Conservation (phyloP, 1,284 basidiomycete genomes). For the Leccinum angustisporum region DNA sequence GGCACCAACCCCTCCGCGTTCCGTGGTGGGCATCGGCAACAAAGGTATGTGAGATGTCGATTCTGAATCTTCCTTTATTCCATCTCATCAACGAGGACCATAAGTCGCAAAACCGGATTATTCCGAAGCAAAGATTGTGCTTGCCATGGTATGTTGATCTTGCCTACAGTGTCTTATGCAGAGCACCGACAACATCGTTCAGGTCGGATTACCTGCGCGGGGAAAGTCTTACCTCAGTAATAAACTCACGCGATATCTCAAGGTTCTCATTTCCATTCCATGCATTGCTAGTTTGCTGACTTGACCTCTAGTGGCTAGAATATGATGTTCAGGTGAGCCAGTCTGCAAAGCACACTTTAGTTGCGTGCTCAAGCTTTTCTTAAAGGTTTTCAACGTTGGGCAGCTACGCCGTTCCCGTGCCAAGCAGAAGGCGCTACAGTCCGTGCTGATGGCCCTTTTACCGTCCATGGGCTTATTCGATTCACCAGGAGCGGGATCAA, state of each 20-base stretch:
- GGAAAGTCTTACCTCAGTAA: slow-evolving; percentile 87
- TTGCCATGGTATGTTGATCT: slow-evolving; percentile 79
- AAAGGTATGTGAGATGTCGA: slow-evolving; percentile 55
- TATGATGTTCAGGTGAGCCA: slow-evolving; percentile 86
- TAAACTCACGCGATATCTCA: slow-evolving; percentile 80
- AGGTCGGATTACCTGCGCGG: slow-evolving; percentile 81
- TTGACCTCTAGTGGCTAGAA: slow-evolving; percentile 83
- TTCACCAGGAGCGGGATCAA: slow-evolving; percentile 65
- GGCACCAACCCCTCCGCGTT: slow-evolving; percentile 70
- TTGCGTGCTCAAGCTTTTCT: slow-evolving; percentile 7
- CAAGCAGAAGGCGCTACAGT: slow-evolving; percentile 74
- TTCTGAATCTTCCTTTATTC: slow-evolving; percentile 7
- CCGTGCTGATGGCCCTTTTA: slow-evolving; percentile 24
- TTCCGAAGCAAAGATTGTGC: slow-evolving; percentile 96
- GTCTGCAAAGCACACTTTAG: neutral
- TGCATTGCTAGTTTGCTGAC: slow-evolving; percentile 12
- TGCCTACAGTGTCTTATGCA: neutral
- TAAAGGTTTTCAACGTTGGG: slow-evolving; percentile 96
- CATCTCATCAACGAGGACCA: neutral
- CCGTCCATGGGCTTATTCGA: slow-evolving; percentile 5
- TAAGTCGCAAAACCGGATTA: slow-evolving; percentile 95
- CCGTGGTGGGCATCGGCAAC: slow-evolving; percentile 79
- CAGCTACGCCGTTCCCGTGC: slow-evolving; percentile 91
- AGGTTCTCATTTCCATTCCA: slow-evolving; percentile 43
- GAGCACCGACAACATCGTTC: slow-evolving; percentile 3